Percentiles rank a stretch among this genome's conserved stretches.
These are phyloP conservation scores for Solanum chilense DNA, from an alignment of 257 asterid genomes.

Conservation along the genomic window DNA sequence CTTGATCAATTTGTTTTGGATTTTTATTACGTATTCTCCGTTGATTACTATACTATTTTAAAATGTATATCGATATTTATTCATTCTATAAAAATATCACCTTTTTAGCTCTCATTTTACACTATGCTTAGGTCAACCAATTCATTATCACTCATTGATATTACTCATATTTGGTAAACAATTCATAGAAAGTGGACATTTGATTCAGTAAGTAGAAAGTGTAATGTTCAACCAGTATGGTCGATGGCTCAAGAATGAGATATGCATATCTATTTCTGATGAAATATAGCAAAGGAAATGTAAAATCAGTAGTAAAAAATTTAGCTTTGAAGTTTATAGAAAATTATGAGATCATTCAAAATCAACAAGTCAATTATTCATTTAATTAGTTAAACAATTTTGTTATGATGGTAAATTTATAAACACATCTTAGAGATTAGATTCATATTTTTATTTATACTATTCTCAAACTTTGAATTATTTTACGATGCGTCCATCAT, in stretches of 20 bases:
- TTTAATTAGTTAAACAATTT: too few relatives aligned
- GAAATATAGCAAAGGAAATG: neutral
- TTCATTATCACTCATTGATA: neutral
- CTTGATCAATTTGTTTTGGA: too few relatives aligned
- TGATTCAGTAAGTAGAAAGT: neutral
- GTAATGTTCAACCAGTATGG: neutral
- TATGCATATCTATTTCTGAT: neutral
- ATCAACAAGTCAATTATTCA: too few relatives aligned
- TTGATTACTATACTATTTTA: too few relatives aligned
- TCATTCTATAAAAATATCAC: too few relatives aligned
- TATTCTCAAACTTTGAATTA: too few relatives aligned
- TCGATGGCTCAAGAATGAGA: neutral
- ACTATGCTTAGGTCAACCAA: neutral
- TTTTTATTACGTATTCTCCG: too few relatives aligned
- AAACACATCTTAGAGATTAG: neutral
- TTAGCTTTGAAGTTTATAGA: neutral
- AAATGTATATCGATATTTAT: too few relatives aligned
- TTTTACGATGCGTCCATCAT: too few relatives aligned
- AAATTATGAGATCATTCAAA: too few relatives aligned
- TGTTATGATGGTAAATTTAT: neutral
- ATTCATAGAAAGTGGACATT: neutral
- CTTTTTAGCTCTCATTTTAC: too few relatives aligned
- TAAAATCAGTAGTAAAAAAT: neutral
- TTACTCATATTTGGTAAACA: neutral
- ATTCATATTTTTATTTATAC: too few relatives aligned